phyloP scores from a whole-genome alignment of 768 basidiomycete genomes.

The Pisolithus albus region DNA sequence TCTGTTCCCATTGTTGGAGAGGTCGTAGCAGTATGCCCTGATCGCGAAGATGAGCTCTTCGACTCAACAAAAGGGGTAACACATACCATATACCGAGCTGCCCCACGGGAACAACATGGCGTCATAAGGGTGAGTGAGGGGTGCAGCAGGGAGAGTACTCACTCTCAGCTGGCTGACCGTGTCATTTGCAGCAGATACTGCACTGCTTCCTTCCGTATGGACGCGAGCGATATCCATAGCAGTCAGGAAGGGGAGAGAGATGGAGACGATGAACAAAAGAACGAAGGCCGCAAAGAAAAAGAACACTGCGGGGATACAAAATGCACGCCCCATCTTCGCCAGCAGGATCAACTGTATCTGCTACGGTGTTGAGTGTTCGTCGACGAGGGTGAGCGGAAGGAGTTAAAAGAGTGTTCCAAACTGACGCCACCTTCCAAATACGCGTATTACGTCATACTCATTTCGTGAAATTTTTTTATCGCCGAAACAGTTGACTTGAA shows the following conservation, averaged over 20 bases:
- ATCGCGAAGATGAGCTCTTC: conserved; percentile 5
- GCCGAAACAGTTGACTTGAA: too few relatives aligned
- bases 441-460: too few relatives aligned
- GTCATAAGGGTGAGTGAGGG: background rate
- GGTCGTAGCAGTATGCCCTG: conserved; percentile 60
- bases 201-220: conserved; percentile 34
- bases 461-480: too few relatives aligned
- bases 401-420: too few relatives aligned
- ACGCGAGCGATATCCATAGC: conserved; percentile 61
- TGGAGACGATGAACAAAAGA: conserved; percentile 58
- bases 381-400: background rate
- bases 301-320: conserved; percentile 57
- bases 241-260: conserved; percentile 65
- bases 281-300: conserved; percentile 57
- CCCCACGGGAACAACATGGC: conserved; percentile 4
- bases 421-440: too few relatives aligned
- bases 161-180: conserved; percentile 47
- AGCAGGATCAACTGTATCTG: background rate
- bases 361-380: background rate
- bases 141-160: conserved; percentile 22
- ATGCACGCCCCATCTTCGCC: conserved; percentile 36
- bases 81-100: conserved; percentile 70
- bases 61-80: background rate
- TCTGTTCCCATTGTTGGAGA: conserved; percentile 27
- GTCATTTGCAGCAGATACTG: conserved; percentile 8